phyloP scores from a whole-genome alignment of 768 basidiomycete species.

The Russula griseocarnosa region DNA sequence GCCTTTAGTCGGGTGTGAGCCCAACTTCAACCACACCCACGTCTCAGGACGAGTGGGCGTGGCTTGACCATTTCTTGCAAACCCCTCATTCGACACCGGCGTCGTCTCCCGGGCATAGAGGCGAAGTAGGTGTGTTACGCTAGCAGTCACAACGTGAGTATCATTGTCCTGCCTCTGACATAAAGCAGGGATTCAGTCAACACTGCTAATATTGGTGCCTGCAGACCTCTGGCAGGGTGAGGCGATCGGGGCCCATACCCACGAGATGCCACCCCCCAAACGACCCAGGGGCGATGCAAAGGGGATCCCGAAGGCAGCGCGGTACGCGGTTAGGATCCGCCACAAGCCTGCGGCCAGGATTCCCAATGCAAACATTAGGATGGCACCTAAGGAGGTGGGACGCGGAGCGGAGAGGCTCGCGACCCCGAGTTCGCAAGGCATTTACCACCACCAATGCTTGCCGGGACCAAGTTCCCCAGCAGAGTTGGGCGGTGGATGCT shows the following conservation, averaged over 20 bases:
- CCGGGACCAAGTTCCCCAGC: no score
- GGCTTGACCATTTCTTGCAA: no score
- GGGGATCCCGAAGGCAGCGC: background rate
- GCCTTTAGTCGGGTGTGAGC: no score
- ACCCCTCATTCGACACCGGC: background rate
- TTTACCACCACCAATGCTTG: no score
- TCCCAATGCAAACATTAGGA: background rate
- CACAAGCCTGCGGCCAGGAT: background rate
- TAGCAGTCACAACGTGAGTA: background rate
- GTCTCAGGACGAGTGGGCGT: no score
- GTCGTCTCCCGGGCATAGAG: background rate
- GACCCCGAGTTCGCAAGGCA: background rate
- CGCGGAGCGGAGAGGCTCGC: no score
- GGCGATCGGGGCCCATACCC: no score
- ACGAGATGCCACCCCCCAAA: background rate
- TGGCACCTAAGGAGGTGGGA: no score
- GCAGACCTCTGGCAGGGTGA: background rate
- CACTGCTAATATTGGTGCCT: background rate
- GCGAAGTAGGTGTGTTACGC: background rate
- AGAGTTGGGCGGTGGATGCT: no score
- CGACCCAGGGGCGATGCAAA: background rate
- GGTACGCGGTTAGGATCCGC: background rate
- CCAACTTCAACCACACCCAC: no score
- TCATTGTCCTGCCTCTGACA: background rate
- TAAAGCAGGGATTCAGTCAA: background rate